Base-by-base conservation (phyloP, 2,329 filamentous ascomycete species). In the Furcasterigmium furcatum region DNA sequence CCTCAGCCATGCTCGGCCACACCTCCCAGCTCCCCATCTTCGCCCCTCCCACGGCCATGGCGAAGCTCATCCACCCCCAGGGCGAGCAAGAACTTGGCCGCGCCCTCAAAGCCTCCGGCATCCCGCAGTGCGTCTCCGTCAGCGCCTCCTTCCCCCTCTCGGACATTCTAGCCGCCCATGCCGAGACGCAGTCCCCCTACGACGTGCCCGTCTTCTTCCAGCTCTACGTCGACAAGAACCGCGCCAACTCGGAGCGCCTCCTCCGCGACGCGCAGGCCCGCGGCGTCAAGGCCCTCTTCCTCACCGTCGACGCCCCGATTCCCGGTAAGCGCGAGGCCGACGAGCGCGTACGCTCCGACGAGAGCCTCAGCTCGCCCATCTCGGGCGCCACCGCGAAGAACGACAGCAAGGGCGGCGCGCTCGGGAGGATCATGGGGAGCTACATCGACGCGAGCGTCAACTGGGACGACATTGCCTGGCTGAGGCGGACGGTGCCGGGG, bases 381-480 rank as follows among this genome's bases (percentile, higher is more conserved):
- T 71, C 67, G 13, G 77, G 73, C 2, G 68, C 72, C 34, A 67
- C 67, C 48, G 67, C 68, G 0, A 69, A 69, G 19, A 76, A 77
- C 49, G 79, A 81, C 58, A 53, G 61, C 39, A 72, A 79, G 52
- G 81, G 81, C 25, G 72, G 76, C 1, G 74, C 78, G 10, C 55
- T 82, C 45, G 72, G 79, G 18, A 58, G 82, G 45, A 65, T 77
- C 48, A 75, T 83, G 73, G 76, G 77, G 10, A 57, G 64, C 24
- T 79, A 77, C 62, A 73, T 85, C 55, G 80, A 84, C 57, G 56
- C 78, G 4, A 71, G 73, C 16, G 65, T 82, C 13, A 24, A 32
- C 8, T 89, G 84, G 85, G 72, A 77, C 38, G 85, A 86, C 58
- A 70, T 88, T 2, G 66, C 72, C 5, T 88, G 84, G 83, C 58